Conservation (phyloP, 768 basidiomycete genomes). For the Xerocomellus chrysenteron region DNA sequence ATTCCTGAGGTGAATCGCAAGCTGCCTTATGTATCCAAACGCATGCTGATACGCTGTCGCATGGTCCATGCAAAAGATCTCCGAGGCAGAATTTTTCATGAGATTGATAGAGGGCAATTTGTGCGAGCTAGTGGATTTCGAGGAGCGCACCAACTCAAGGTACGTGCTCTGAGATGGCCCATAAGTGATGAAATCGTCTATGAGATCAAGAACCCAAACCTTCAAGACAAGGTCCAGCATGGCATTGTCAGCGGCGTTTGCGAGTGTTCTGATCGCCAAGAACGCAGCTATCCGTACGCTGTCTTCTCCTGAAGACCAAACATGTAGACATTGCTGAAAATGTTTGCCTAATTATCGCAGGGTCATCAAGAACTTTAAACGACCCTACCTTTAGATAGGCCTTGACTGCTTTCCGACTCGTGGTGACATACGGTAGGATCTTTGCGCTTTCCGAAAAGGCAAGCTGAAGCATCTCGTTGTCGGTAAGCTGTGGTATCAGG, state of each 20-base stretch:
- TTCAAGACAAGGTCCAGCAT: slow-evolving; percentile 86
- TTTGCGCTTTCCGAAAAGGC: slow-evolving; percentile 85
- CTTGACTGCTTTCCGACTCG: slow-evolving; percentile 82
- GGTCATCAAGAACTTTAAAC: not conserved
- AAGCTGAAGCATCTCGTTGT: slow-evolving; percentile 61
- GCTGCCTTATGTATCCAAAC: slow-evolving; percentile 92
- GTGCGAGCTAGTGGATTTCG: slow-evolving; percentile 82
- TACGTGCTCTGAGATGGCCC: slow-evolving; percentile 71
- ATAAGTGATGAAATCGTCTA: not conserved
- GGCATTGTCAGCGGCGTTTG: slow-evolving; percentile 72
- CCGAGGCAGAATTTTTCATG: slow-evolving; percentile 97
- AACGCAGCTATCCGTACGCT: slow-evolving; percentile 82
- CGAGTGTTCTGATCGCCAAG: slow-evolving; percentile 78
- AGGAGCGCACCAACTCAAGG: slow-evolving; percentile 76
- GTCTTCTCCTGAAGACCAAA: slow-evolving; percentile 85
- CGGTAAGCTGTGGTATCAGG: slow-evolving; percentile 72
- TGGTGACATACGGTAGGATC: slow-evolving; percentile 83
- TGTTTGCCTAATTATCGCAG: not conserved
- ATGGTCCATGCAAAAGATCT: slow-evolving; percentile 81
- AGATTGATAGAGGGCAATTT: slow-evolving; percentile 89
- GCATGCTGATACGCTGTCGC: slow-evolving; percentile 85
- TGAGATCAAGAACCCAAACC: slow-evolving; percentile 39
- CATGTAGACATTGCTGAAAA: slow-evolving; percentile 69
- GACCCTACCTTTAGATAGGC: slow-evolving; percentile 77
- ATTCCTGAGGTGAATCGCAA: slow-evolving; percentile 89